Conservation (phyloP, 2,329 filamentous ascomycete species). For the Stagonosporopsis rhizophila region DNA sequence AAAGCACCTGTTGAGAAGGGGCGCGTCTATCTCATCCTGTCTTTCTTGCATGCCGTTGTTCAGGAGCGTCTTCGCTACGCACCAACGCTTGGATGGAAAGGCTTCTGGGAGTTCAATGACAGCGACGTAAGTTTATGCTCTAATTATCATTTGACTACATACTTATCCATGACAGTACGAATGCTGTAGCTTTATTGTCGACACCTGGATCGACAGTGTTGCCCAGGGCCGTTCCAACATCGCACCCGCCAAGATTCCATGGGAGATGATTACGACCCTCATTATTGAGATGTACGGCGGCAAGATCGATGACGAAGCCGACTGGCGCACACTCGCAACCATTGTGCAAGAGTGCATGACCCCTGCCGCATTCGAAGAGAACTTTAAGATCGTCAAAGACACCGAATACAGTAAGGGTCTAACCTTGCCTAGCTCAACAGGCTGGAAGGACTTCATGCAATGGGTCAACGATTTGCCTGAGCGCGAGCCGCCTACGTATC, state of each 20-base stretch:
- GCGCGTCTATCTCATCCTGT: slow-evolving; percentile 87
- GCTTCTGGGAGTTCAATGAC: slow-evolving; percentile 99
- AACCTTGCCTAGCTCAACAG: slow-evolving; percentile 79
- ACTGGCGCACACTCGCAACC: slow-evolving; percentile 75
- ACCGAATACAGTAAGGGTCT: slow-evolving; percentile 65
- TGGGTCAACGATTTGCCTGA: slow-evolving; percentile 95
- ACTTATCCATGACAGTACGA: slow-evolving; percentile 73
- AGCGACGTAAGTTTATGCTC: slow-evolving; percentile 77
- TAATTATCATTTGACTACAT: not conserved
- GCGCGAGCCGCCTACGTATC: slow-evolving; percentile 92
- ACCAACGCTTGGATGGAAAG: slow-evolving; percentile 94
- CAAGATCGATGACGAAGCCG: slow-evolving; percentile 91
- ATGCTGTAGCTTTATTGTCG: slow-evolving; percentile 94
- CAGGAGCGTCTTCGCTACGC: slow-evolving; percentile 95
- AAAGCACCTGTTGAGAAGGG: slow-evolving; percentile 91
- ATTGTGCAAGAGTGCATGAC: slow-evolving; percentile 83
- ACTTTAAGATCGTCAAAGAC: slow-evolving; percentile 81
- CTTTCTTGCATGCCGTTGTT: slow-evolving; percentile 93
- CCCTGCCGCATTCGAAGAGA: slow-evolving; percentile 87
- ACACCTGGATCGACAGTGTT: slow-evolving; percentile 87
- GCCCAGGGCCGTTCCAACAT: slow-evolving; percentile 90
- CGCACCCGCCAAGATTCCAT: slow-evolving; percentile 90
- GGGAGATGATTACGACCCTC: slow-evolving; percentile 92
- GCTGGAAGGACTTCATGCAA: slow-evolving; percentile 81
- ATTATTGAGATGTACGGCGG: slow-evolving; percentile 96